Base-by-base conservation (phyloP, 2,329 filamentous ascomycete species). In the Chalara sp. region DNA sequence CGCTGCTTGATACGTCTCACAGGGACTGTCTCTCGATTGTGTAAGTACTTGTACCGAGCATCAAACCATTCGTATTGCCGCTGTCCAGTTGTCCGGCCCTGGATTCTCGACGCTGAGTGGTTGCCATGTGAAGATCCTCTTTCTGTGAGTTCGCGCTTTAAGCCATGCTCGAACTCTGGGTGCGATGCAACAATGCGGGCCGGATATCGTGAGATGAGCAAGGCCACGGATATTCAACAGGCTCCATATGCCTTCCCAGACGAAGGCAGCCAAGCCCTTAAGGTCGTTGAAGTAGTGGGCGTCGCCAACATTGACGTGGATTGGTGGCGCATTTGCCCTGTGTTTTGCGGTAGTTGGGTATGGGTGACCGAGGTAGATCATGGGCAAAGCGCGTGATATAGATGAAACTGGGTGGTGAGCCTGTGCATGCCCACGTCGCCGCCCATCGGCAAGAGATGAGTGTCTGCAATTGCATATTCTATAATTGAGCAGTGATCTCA, bases 211-310 rank as follows among this genome's bases (percentile, higher is more conserved):
- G 8, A 58, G 39, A 47, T 48, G 49, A 46, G 47, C 41, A 54
- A 56, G 52, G 48, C 43, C 37, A 50, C 48, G 48, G 32, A 58
- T 48, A 49, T 57, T 58, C 31, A 57, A 48, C 37, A 58, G 49
- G 47, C 49, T 57, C 50, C 44, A 57, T 50, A 55, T 33, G 35
- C 53, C 53, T 21, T 53, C 32, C 48, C 47, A 29, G 51, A 55
- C 53, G 32, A 49, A 53, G 45, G 53, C 47, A 31, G 48, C 31
- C 33, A 56, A 32, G 44, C 45, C 51, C 31, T 28, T 4, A 13
- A 53, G 39, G 48, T 56, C 53, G 46, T 33, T 42, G 43, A 53
- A 56, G 21, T 51, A 13, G 51, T 53, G 48, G 32, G 50, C 47
- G 45, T 52, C 50, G 46, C 53, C 40, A 48, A 55, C 55, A 28